phyloP scores from a whole-genome alignment of 116 monocot species.

The Cymodocea nodosa region DNA sequence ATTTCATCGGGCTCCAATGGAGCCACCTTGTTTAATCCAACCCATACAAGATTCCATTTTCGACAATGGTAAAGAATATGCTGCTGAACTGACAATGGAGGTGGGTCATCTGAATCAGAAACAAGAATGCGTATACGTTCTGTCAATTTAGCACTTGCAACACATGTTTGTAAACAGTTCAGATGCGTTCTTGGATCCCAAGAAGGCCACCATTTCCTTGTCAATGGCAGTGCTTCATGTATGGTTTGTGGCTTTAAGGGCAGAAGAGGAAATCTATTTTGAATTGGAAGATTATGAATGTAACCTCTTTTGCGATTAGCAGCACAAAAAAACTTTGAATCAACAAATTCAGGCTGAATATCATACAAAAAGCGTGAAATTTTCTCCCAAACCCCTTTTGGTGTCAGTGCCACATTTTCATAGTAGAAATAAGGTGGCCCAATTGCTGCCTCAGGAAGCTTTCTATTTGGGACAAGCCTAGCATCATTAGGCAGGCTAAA shows the following conservation, averaged over 20 bases:
- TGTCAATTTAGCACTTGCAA: conserved; percentile 19
- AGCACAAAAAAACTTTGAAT: conserved; percentile 41
- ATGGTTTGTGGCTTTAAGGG: conserved; percentile 14
- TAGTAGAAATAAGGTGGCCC: conserved; percentile 67
- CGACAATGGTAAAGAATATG: conserved; percentile 30
- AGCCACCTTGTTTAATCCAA: conserved; percentile 22
- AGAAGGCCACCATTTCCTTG: conserved; percentile 27
- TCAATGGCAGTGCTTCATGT: conserved; percentile 14
- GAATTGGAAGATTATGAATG: conserved; percentile 56
- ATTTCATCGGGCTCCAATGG: conserved; percentile 27
- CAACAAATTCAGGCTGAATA: conserved; percentile 57
- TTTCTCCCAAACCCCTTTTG: conserved; percentile 43
- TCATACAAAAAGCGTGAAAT: conserved; percentile 40
- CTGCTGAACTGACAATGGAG: conserved; percentile 12
- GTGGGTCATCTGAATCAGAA: conserved; percentile 11
- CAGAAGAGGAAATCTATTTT: conserved; percentile 24
- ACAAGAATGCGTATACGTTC: conserved; percentile 25
- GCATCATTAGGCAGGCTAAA: conserved; percentile 15
- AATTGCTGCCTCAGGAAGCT: conserved; percentile 17
- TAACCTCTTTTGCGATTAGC: conserved; percentile 44
- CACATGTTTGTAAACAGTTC: conserved; percentile 46
- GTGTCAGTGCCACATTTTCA: conserved; percentile 51
- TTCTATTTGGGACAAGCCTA: background rate
- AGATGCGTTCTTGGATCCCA: conserved; percentile 33
- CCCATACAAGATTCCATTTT: conserved; percentile 51